Conservation (phyloP, 1,139 yeast genomes). For the Yamadazyma spencermartinsiae region DNA sequence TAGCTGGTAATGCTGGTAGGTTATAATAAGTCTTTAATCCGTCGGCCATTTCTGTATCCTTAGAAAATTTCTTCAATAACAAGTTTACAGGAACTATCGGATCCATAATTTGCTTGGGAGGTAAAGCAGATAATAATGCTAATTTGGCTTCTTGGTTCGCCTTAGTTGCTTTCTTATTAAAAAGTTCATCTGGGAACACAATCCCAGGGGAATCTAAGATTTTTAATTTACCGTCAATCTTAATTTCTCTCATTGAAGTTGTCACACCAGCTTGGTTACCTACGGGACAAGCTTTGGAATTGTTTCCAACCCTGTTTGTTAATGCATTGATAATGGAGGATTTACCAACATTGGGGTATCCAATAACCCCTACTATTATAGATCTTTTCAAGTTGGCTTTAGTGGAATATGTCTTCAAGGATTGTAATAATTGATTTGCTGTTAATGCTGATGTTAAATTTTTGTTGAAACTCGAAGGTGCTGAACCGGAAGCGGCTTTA, state of each 20-base stretch:
- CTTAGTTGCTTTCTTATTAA: slow-evolving; percentile 47
- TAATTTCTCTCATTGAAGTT: slow-evolving; percentile 86
- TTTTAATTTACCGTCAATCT: slow-evolving; percentile 85
- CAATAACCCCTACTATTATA: slow-evolving; percentile 93
- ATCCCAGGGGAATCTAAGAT: slow-evolving; percentile 96
- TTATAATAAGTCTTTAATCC: slow-evolving; percentile 71
- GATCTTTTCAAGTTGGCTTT: slow-evolving; percentile 86
- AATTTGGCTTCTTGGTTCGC: slow-evolving; percentile 82
- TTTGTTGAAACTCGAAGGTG: slow-evolving; percentile 72
- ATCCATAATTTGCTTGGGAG: slow-evolving; percentile 83
- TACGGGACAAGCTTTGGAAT: slow-evolving; percentile 81
- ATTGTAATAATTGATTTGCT: slow-evolving; percentile 70
- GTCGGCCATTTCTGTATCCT: slow-evolving; percentile 72
- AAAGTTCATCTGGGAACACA: slow-evolving; percentile 77
- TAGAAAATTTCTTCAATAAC: slow-evolving; percentile 72
- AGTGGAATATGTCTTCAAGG: slow-evolving; percentile 82
- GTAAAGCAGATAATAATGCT: slow-evolving; percentile 84
- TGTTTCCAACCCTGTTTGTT: slow-evolving; percentile 74
- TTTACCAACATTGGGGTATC: slow-evolving; percentile 92
- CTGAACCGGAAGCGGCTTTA: slow-evolving; percentile 56
- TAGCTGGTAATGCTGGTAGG: slow-evolving; percentile 76
- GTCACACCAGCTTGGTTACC: slow-evolving; percentile 99
- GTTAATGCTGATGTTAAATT: slow-evolving; percentile 73
- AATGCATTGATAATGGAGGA: slow-evolving; percentile 92
- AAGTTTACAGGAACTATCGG: slow-evolving; percentile 81